Conservation (phyloP, 148 eudicot genomes). For the Diospyros kaki region DNA sequence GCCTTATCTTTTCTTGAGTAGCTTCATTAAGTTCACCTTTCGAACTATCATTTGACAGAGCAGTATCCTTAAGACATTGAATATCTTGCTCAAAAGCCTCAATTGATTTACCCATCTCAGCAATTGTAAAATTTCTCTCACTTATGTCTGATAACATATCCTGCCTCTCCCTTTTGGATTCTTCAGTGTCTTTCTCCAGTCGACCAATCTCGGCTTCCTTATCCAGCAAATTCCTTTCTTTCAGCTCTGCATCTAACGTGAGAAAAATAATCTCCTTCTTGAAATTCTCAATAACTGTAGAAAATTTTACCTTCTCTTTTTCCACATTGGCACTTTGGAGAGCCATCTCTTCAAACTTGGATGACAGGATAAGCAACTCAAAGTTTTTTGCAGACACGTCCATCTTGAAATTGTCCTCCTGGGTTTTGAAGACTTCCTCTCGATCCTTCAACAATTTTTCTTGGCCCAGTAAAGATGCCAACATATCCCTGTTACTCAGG, state of each 20-base stretch:
- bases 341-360: constrained; percentile 47
- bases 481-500: constrained; percentile 34
- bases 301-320: constrained; percentile 13
- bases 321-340: constrained; percentile 31
- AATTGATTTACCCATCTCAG: constrained; percentile 14
- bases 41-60: constrained; percentile 19
- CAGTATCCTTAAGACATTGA: constrained; percentile 16
- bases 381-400: constrained; percentile 67
- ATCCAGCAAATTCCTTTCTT: constrained; percentile 40
- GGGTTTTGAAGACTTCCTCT: constrained; percentile 33
- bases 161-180: constrained; percentile 19
- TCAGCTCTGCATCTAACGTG: constrained; percentile 34
- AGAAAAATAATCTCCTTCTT: constrained; percentile 39
- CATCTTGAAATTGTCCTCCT: constrained; percentile 41
- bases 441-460: constrained; percentile 43
- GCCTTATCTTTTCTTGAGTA: constrained; percentile 30
- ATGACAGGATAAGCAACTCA: constrained; percentile 49
- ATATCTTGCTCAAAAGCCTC: constrained; percentile 25
- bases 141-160: constrained; percentile 18
- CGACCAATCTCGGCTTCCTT: constrained; percentile 37
- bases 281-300: constrained; percentile 37
- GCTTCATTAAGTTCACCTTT: constrained; percentile 26
- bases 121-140: constrained; percentile 11
- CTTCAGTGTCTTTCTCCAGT: constrained; percentile 32
- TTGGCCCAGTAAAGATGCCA: constrained; percentile 42